Evolutionary conservation across 2,329 filamentous ascomycete species (phyloP).

Genomic region (Lachnellula willkommii): DNA sequence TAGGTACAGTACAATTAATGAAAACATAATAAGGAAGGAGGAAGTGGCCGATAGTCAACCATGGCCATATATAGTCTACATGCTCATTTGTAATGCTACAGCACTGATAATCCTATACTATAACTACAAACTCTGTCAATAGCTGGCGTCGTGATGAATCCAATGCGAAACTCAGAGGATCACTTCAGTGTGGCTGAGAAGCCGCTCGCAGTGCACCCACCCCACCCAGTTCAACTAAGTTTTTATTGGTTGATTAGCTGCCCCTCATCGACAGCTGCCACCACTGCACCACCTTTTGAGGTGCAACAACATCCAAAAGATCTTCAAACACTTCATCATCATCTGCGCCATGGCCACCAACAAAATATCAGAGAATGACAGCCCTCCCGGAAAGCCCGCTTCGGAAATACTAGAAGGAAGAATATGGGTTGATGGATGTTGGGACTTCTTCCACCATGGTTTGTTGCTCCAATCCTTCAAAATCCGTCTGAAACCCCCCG

Average conservation of each 20-base stretch:
- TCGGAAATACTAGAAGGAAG: slow-evolving; percentile 52
- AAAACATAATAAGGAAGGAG: neutral
- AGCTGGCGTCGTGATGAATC: neutral
- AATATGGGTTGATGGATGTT: slow-evolving; percentile 98
- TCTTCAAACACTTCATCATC: neutral
- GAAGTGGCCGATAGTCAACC: neutral
- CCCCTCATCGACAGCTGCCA: neutral
- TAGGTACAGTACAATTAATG: neutral
- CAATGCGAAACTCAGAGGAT: neutral
- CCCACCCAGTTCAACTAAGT: neutral
- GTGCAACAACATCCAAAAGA: neutral
- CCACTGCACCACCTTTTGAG: neutral
- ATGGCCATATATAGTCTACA: neutral
- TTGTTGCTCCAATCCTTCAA: slow-evolving; percentile 23
- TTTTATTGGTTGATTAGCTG: neutral
- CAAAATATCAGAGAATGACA: slow-evolving; percentile 14
- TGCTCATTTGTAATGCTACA: neutral
- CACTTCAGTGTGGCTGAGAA: neutral
- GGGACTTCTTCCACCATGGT: slow-evolving; percentile 98
- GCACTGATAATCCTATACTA: neutral
- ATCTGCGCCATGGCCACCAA: neutral
- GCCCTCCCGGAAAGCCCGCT: slow-evolving; percentile 27
- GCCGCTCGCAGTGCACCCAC: neutral
- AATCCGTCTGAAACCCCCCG: neutral
- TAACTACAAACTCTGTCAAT: neutral